phyloP scores from a whole-genome alignment of 2,329 filamentous ascomycete genomes.

The Trichoderma sp. region DNA sequence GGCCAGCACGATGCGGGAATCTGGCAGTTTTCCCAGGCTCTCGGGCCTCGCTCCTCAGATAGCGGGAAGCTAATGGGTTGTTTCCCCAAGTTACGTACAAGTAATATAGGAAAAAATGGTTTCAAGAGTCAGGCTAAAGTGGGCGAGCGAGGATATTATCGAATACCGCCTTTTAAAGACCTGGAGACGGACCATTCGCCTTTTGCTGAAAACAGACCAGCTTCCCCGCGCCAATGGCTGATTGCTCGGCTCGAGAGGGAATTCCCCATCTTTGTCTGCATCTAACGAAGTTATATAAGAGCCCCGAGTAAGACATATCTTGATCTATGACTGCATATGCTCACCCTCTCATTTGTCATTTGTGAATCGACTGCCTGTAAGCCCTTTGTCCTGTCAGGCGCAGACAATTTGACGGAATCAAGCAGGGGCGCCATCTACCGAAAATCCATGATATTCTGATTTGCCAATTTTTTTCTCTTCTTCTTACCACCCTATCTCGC shows the following conservation, averaged over 20 bases:
- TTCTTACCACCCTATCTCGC: neutral
- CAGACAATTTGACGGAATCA: neutral
- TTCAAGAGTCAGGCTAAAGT: slow-evolving; percentile 12
- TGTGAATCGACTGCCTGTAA: slow-evolving; percentile 2
- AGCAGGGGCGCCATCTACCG: neutral
- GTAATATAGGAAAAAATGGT: neutral
- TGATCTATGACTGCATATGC: neutral
- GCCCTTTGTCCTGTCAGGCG: neutral
- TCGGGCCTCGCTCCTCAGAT: neutral
- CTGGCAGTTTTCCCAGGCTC: neutral
- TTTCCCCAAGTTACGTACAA: slow-evolving; percentile 5
- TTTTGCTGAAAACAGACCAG: slow-evolving; percentile 18
- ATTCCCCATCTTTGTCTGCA: slow-evolving; percentile 19
- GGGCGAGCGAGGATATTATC: slow-evolving; percentile 6
- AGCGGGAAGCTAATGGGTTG: slow-evolving; percentile 1
- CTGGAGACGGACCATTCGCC: slow-evolving; percentile 6
- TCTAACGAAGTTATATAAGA: slow-evolving; percentile 14
- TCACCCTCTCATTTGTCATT: neutral
- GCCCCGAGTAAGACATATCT: slow-evolving; percentile 14
- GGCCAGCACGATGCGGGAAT: neutral
- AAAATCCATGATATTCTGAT: neutral
- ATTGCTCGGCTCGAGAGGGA: slow-evolving; percentile 16
- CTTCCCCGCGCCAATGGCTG: slow-evolving; percentile 23
- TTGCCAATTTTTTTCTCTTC: neutral
- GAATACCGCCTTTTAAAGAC: slow-evolving; percentile 25